These are phyloP conservation scores for Candida neerlandica DNA, from an alignment of 1,139 yeast species.

Conservation along the genomic window DNA sequence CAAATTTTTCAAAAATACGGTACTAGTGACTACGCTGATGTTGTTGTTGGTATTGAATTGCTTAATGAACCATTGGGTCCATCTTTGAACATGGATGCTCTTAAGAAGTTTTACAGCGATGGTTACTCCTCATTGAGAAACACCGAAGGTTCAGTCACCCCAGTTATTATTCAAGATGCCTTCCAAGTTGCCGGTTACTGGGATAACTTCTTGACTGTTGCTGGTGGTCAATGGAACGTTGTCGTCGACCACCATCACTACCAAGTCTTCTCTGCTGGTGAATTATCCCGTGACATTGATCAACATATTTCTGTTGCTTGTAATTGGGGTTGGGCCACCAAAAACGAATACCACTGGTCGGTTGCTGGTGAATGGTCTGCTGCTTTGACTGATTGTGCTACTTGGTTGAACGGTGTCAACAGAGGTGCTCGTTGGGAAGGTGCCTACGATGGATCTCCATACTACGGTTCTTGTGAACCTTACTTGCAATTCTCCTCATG, in stretches of 20 bases:
- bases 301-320: constrained; percentile 69
- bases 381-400: constrained; percentile 66
- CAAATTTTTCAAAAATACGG: constrained; percentile 64
- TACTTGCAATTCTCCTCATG: constrained; percentile 59
- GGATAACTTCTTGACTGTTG: constrained; percentile 51
- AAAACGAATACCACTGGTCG: constrained; percentile 67
- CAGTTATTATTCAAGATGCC: constrained; percentile 72
- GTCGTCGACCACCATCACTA: constrained; percentile 90
- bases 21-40: constrained; percentile 61
- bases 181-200: constrained; percentile 66
- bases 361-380: constrained; percentile 68
- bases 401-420: constrained; percentile 65
- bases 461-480: constrained; percentile 66
- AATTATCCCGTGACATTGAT: constrained; percentile 57
- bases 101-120: constrained; percentile 57
- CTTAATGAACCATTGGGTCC: constrained; percentile 91
- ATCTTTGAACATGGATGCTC: constrained; percentile 54
- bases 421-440: constrained; percentile 68
- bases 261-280: constrained; percentile 75
- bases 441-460: constrained; percentile 50
- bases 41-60: constrained; percentile 80
- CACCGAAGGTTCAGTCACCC: constrained; percentile 46
- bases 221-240: constrained; percentile 57
- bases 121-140: constrained; percentile 59
- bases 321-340: constrained; percentile 54